These are phyloP conservation scores for Jamesozyma spencerorum DNA, from an alignment of 805 yeast species.

Conservation along the genomic window DNA sequence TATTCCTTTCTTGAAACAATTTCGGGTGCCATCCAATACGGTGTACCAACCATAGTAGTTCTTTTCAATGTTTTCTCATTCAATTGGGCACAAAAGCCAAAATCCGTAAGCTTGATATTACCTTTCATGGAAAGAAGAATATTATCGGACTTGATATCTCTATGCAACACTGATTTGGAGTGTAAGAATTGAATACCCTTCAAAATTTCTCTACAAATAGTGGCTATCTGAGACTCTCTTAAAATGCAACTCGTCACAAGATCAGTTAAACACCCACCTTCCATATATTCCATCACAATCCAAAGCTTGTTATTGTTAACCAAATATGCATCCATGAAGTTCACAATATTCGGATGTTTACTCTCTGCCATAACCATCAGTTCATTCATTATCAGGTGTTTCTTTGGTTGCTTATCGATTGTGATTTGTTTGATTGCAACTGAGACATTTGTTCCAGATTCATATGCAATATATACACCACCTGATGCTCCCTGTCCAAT, in stretches of 20 bases:
- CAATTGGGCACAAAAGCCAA: constrained; percentile 90
- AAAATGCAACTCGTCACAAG: constrained; percentile 79
- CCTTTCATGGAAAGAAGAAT: constrained; percentile 74
- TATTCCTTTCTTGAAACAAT: constrained; percentile 89
- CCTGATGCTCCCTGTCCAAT: constrained; percentile 98
- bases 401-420: constrained; percentile 85
- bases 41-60: constrained; percentile 97
- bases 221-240: constrained; percentile 91
- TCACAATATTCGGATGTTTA: constrained; percentile 83
- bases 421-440: constrained; percentile 97
- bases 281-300: constrained; percentile 99
- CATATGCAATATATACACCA: constrained; percentile 85
- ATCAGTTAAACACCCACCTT: constrained; percentile 93
- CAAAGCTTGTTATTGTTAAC: constrained; percentile 63
- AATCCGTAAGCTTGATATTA: constrained; percentile 86
- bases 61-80: constrained; percentile 73
- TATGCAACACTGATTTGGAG: constrained; percentile 82
- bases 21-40: constrained; percentile 99
- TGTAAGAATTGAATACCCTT: constrained; percentile 81
- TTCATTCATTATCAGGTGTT: constrained; percentile 87
- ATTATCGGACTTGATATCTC: constrained; percentile 93
- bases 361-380: constrained; percentile 90
- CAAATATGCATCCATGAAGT: constrained; percentile 76
- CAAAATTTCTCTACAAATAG: constrained; percentile 84
- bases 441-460: constrained; percentile 40